Evolutionary conservation across 2,329 filamentous ascomycete species (phyloP).

Genomic region (Paecilomyces sp.): DNA sequence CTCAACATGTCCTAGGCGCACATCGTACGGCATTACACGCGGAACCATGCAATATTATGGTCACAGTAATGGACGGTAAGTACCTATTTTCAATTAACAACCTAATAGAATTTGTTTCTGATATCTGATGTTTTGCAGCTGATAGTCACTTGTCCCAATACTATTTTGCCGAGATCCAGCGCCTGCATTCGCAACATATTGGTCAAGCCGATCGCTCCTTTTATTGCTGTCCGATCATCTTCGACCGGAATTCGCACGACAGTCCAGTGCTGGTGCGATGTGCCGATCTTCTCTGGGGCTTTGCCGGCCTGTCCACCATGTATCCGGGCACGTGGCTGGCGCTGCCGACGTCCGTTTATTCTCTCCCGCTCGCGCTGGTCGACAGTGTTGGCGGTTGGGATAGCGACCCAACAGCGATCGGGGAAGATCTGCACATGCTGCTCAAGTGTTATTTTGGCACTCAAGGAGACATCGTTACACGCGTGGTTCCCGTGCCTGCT

Average conservation of each 20-base stretch:
- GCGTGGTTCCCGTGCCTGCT: conserved; percentile 60
- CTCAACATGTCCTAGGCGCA: conserved; percentile 25
- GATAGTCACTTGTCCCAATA: conserved; percentile 59
- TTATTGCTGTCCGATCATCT: conserved; percentile 65
- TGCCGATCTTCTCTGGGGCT: conserved; percentile 65
- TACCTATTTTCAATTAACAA: background rate
- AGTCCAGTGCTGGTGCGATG: conserved; percentile 63
- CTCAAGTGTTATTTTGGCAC: conserved; percentile 71
- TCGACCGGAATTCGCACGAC: conserved; percentile 64
- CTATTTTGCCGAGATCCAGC: conserved; percentile 60
- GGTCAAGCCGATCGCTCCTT: conserved; percentile 44
- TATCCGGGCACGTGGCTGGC: conserved; percentile 58
- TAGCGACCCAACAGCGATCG: conserved; percentile 62
- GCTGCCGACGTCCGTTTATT: conserved; percentile 69
- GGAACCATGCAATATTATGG: conserved; percentile 52
- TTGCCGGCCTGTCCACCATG: conserved; percentile 62
- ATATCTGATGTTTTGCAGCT: conserved; percentile 11
- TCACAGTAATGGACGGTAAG: conserved; percentile 68
- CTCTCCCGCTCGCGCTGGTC: conserved; percentile 58
- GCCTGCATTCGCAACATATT: conserved; percentile 51
- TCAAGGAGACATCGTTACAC: conserved; percentile 59
- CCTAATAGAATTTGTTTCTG: background rate
- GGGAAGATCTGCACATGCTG: conserved; percentile 72
- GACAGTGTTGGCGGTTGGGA: conserved; percentile 69
- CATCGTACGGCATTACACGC: conserved; percentile 12